Evolutionary conservation across 371 early-diverging fungal genomes (phyloP).

Genomic region (Saksenaea vasiformis): DNA sequence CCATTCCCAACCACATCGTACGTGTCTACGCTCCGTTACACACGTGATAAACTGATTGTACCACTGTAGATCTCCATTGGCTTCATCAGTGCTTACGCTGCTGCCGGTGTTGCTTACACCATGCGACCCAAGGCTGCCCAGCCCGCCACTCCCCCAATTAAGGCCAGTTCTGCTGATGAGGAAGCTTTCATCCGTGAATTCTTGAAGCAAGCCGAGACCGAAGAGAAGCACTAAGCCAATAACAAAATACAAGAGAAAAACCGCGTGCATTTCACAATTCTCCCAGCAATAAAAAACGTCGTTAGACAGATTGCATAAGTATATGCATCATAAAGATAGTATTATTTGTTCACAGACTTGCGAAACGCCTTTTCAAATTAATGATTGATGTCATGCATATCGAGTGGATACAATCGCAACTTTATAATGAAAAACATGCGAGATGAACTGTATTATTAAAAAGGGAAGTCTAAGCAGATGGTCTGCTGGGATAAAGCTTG

Average conservation of each 20-base stretch:
- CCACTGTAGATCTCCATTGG: constrained; percentile 44
- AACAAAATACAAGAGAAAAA: neutral
- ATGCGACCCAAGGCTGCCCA: constrained; percentile 54
- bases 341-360: constrained; percentile 2
- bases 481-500: constrained; percentile 15
- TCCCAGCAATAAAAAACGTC: neutral
- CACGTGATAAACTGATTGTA: neutral
- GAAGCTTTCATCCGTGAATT: constrained; percentile 70
- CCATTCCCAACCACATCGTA: constrained; percentile 52
- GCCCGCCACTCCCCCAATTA: constrained; percentile 64
- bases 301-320: neutral
- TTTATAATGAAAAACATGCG: constrained; percentile 1
- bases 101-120: constrained; percentile 30
- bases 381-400: neutral
- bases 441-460: neutral
- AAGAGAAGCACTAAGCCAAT: constrained; percentile 50
- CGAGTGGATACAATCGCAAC: neutral
- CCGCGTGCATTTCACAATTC: neutral
- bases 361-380: neutral
- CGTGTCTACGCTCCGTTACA: constrained; percentile 9
- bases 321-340: neutral
- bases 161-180: constrained; percentile 67
- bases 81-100: constrained; percentile 51
- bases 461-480: constrained; percentile 1
- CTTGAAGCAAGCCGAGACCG: constrained; percentile 60